Evolutionary conservation across 371 early-diverging fungal species (phyloP), one percentile per base, ranked within the genome.

Genomic region (Nematocida minor): DNA sequence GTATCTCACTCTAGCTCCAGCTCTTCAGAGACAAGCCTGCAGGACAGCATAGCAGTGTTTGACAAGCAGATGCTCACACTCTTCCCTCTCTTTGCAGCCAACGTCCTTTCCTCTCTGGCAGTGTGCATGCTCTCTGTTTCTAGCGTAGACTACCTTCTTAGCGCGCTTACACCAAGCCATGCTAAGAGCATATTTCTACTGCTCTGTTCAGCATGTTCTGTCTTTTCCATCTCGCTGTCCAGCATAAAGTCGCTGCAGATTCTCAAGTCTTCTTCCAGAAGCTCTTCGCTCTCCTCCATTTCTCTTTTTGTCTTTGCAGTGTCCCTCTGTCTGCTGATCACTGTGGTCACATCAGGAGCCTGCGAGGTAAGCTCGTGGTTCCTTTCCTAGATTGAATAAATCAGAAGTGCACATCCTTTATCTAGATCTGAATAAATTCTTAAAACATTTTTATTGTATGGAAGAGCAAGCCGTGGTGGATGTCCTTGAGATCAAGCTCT

Each of bases 381-480:
- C 20, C 46, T 46, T 14, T n/a, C 20, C 1, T 51, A 51, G 27
- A 51, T 51, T 22, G 20, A 22, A 22, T 6, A 51, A 1, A 51
- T 0, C n/a, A n/a, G n/a, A n/a, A n/a, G 2, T 22, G 51, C 2
- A 51, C 0, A 0, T 6, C 11, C 22, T n/a, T 51, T 60, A 32
- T 32, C 32, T 34, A 34, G n/a, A 46, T 66, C 9, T 20, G 20
- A 68, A 22, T 16, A 14, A n/a, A 7, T 48, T 38, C 36, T 29
- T 47, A 53, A 57, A 57, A 36, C 46, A 60, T 74, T 48, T 53
- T 38, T 38, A 16, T 38, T 54, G 64, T 74, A 66, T n/a, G n/a
- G n/a, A n/a, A n/a, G 77, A 74, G 54, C 63, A 64, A 41, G 63
- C 66, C 34, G 77, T n/a, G 51, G 42, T 62, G 31, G 77, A 74